These are phyloP conservation scores for Fusarium sulawesiense DNA, from an alignment of 2,329 filamentous ascomycete genomes.

Conservation along the genomic window DNA sequence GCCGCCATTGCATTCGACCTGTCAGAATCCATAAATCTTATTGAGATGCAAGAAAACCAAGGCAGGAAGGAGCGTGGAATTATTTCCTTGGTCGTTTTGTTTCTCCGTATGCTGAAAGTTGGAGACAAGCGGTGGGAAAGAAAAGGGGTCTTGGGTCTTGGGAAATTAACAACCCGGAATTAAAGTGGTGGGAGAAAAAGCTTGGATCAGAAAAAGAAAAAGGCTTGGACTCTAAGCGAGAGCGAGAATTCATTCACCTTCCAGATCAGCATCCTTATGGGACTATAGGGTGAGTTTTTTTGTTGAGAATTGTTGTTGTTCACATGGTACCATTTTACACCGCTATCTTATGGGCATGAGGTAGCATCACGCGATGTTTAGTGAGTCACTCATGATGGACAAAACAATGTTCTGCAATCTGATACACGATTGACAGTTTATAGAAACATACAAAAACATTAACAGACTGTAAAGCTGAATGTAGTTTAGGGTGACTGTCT, in stretches of 20 bases:
- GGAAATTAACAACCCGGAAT: constrained; percentile 2
- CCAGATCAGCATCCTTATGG: not conserved
- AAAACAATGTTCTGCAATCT: not conserved
- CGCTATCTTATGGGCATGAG: constrained; percentile 3
- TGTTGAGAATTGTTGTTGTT: not conserved
- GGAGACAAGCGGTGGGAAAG: not conserved
- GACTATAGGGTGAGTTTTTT: constrained; percentile 16
- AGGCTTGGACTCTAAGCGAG: not conserved
- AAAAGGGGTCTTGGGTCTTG: not conserved
- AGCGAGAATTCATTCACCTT: not conserved
- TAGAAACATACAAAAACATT: not conserved
- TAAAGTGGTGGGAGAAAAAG: not conserved
- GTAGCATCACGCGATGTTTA: constrained; percentile 16
- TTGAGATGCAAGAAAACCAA: not conserved
- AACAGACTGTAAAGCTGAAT: not conserved
- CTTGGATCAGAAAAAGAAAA: not conserved
- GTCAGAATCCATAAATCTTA: constrained; percentile 9
- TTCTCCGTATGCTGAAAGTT: not conserved
- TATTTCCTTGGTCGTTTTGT: not conserved
- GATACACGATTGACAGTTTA: not conserved
- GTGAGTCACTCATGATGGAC: not conserved
- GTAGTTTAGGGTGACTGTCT: not conserved
- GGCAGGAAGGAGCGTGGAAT: not conserved
- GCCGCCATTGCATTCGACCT: constrained; percentile 10
- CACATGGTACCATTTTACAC: constrained; percentile 20